These are phyloP conservation scores for Ceratocystis huliohia DNA, from an alignment of 2,329 filamentous ascomycete species.

Conservation along the genomic window DNA sequence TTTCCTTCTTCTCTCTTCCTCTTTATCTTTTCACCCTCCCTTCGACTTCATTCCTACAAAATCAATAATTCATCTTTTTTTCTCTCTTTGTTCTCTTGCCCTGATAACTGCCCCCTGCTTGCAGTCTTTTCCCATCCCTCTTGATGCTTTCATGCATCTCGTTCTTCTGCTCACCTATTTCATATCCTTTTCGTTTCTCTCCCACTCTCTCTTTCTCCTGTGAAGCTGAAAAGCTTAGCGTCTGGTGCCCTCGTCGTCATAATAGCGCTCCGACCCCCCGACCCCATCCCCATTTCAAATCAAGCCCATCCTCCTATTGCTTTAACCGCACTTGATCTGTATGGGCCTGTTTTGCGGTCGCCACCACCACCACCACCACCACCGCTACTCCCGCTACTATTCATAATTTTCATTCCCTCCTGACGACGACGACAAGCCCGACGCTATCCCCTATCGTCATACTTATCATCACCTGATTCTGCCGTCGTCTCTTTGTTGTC, in stretches of 20 bases:
- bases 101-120: constrained; percentile 6
- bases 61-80: background rate
- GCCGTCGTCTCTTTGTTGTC: background rate
- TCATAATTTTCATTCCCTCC: background rate
- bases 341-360: background rate
- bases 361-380: background rate
- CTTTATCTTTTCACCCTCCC: background rate
- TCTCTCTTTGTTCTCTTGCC: background rate
- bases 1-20: background rate
- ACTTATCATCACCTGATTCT: background rate
- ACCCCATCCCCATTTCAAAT: background rate
- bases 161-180: background rate
- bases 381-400: background rate
- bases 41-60: background rate
- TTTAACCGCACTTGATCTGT: background rate
- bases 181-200: background rate
- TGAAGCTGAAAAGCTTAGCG: background rate
- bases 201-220: background rate
- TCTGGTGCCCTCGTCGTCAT: background rate
- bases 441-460: background rate
- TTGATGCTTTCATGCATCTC: constrained; percentile 4
- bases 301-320: background rate
- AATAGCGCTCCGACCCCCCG: background rate
- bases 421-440: background rate
- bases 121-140: background rate